phyloP scores from a whole-genome alignment of 495 filamentous ascomycete species.

The Haplographium delicatum region DNA sequence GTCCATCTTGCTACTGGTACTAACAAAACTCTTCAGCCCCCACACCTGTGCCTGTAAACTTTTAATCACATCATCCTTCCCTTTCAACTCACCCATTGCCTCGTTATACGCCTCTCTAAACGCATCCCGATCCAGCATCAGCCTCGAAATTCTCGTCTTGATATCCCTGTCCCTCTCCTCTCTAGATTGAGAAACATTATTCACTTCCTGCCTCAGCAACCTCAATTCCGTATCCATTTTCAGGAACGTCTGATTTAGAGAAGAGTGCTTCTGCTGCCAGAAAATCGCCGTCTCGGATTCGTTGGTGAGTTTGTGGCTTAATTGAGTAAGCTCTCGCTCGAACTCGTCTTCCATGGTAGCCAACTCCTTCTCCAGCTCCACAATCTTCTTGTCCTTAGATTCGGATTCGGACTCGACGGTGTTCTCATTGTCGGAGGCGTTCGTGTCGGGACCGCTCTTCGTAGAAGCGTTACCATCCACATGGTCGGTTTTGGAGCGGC shows the following conservation, averaged over 20 bases:
- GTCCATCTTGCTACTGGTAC: constrained; percentile 39
- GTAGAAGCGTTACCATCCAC: constrained; percentile 11
- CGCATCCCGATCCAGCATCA: constrained; percentile 37
- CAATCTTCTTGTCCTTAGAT: constrained; percentile 36
- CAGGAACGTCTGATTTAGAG: constrained; percentile 36
- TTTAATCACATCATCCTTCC: constrained; percentile 39
- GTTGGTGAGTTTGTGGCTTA: constrained; percentile 38
- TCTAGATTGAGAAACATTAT: constrained; percentile 32
- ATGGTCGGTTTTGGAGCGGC: constrained; percentile 9
- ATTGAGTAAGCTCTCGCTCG: constrained; percentile 37
- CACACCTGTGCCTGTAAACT: constrained; percentile 40
- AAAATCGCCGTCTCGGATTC: constrained; percentile 39
- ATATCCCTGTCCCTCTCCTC: constrained; percentile 30
- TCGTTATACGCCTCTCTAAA: constrained; percentile 38
- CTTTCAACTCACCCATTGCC: constrained; percentile 30
- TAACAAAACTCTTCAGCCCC: constrained; percentile 53
- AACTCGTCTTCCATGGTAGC: constrained; percentile 40
- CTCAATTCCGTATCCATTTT: constrained; percentile 39
- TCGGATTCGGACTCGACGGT: constrained; percentile 15
- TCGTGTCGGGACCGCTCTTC: constrained; percentile 3
- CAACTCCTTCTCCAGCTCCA: constrained; percentile 39
- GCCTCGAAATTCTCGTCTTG: constrained; percentile 19
- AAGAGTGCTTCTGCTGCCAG: constrained; percentile 43
- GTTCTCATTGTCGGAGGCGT: constrained; percentile 9
- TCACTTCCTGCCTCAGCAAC: constrained; percentile 36